These are phyloP conservation scores for Bacidia rubella DNA, from an alignment of 495 filamentous ascomycete species.

Conservation along the genomic window DNA sequence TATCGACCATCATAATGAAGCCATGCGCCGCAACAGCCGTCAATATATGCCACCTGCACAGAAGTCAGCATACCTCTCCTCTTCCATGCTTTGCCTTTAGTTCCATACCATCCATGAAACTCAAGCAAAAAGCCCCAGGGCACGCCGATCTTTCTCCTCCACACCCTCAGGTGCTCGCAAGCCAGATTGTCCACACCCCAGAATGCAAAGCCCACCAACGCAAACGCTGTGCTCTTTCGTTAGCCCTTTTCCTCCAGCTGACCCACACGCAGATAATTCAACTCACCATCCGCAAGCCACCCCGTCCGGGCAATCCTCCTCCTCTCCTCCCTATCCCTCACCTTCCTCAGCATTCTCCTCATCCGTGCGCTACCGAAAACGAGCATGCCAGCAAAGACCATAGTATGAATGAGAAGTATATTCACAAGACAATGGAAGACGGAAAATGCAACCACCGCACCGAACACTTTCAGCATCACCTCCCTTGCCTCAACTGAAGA, in stretches of 20 bases:
- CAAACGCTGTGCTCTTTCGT: constrained; percentile 26
- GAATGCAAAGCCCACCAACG: constrained; percentile 16
- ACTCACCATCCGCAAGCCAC: neutral
- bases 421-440: constrained; percentile 33
- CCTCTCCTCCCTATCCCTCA: neutral
- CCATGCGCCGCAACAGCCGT: constrained; percentile 35
- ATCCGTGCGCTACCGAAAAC: neutral
- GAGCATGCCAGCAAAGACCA: constrained; percentile 25
- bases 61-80: neutral
- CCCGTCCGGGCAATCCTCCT: neutral
- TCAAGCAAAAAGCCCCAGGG: constrained; percentile 41
- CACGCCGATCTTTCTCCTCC: constrained; percentile 14
- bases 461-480: constrained; percentile 21
- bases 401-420: constrained; percentile 27
- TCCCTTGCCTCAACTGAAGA: constrained; percentile 17
- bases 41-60: constrained; percentile 38
- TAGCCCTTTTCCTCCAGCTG: neutral
- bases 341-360: neutral
- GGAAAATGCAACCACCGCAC: constrained; percentile 25
- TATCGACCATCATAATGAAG: constrained; percentile 17
- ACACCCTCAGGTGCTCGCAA: constrained; percentile 13
- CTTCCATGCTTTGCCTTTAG: neutral
- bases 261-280: neutral
- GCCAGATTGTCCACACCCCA: constrained; percentile 22
- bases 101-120: constrained; percentile 41